phyloP scores from a whole-genome alignment of 495 filamentous ascomycete genomes.

The Lepidopterella palustris region DNA sequence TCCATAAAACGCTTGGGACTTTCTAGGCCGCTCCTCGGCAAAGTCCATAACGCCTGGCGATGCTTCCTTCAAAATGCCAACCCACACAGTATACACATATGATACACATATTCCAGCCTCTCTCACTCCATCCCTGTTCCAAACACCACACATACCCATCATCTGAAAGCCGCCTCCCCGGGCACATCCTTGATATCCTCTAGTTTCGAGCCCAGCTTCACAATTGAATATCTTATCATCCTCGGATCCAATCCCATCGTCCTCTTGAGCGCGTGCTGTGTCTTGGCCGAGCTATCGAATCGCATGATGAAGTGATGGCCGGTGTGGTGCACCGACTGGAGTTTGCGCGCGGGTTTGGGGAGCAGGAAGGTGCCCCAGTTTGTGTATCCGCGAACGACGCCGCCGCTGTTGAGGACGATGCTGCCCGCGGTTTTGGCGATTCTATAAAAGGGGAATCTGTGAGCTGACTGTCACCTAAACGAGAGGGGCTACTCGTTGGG shows the following conservation, averaged over 20 bases:
- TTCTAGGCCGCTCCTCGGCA: neutral
- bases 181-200: constrained; percentile 58
- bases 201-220: constrained; percentile 78
- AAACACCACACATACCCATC: too few species aligned
- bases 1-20: too few species aligned
- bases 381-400: constrained; percentile 82
- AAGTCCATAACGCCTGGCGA: neutral
- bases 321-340: constrained; percentile 69
- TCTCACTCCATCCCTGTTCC: neutral
- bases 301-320: constrained; percentile 98
- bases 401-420: constrained; percentile 73
- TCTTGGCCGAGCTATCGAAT: constrained; percentile 67
- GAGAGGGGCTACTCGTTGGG: neutral
- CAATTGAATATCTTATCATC: constrained; percentile 77
- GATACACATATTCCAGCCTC: neutral
- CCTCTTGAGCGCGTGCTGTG: constrained; percentile 64
- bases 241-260: constrained; percentile 83
- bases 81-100: neutral
- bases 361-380: constrained; percentile 93
- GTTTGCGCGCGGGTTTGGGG: constrained; percentile 61
- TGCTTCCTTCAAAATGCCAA: neutral
- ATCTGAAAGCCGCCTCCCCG: constrained; percentile 45
- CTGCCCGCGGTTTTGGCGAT: constrained; percentile 82
- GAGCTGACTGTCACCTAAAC: constrained; percentile 2
- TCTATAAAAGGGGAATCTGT: constrained; percentile 42